Evolutionary conservation across 2,329 filamentous ascomycete genomes (phyloP).

Genomic region (Chrysosporium queenslandicum): DNA sequence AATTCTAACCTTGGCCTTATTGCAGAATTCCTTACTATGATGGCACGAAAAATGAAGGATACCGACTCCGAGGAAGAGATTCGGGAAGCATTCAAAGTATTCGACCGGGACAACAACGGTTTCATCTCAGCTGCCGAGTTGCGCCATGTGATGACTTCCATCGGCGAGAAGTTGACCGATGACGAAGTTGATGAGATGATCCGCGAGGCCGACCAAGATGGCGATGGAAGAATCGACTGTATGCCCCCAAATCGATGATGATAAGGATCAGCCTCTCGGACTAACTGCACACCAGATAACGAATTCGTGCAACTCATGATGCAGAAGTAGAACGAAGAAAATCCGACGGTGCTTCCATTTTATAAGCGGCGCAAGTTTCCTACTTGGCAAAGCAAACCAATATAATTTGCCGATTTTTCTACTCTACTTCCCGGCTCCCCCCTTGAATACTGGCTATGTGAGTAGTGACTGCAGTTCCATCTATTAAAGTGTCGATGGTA

Average conservation of each 20-base stretch:
- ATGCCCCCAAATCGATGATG: constrained; percentile 29
- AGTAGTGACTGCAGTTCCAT: neutral
- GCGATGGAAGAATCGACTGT: constrained; percentile 84
- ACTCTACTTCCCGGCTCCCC: neutral
- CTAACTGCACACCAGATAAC: constrained; percentile 52
- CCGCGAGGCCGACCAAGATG: constrained; percentile 79
- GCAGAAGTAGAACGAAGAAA: constrained; percentile 61
- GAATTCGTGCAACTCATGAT: constrained; percentile 93
- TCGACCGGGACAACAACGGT: constrained; percentile 83
- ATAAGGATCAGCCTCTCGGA: neutral
- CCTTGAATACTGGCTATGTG: neutral
- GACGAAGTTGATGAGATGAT: constrained; percentile 93
- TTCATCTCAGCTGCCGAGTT: constrained; percentile 84
- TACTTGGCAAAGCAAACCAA: neutral
- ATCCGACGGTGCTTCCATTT: neutral
- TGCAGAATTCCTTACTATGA: constrained; percentile 81
- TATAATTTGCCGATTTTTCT: neutral
- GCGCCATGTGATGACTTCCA: constrained; percentile 84
- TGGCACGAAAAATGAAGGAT: constrained; percentile 91
- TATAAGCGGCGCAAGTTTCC: neutral
- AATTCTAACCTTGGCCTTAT: constrained; percentile 9
- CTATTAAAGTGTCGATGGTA: neutral
- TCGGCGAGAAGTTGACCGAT: constrained; percentile 82
- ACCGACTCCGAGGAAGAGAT: constrained; percentile 88
- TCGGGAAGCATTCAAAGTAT: constrained; percentile 80